These are phyloP conservation scores for Juglanconis oblonga DNA, from an alignment of 2,329 filamentous ascomycete species.

Conservation along the genomic window DNA sequence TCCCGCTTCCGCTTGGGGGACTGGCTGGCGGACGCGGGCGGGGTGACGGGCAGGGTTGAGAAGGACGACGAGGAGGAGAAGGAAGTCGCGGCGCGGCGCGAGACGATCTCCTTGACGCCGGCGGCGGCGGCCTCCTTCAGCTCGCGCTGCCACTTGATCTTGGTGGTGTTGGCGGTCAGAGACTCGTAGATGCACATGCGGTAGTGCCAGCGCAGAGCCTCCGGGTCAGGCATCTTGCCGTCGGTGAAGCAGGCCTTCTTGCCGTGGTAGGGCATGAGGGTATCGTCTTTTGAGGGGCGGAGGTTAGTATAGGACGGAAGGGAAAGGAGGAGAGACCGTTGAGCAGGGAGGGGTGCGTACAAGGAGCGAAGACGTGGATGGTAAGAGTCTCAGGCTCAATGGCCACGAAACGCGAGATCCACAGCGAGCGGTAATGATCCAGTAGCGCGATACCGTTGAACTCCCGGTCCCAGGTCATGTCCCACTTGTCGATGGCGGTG, in stretches of 20 bases:
- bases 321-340: no score
- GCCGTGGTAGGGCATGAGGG: neutral
- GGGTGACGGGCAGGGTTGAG: no score
- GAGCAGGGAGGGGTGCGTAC: no score
- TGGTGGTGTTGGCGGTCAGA: neutral
- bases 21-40: no score
- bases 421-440: neutral
- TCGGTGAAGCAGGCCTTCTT: slow-evolving; percentile 21
- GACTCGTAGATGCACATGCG: neutral
- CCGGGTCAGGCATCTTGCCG: slow-evolving; percentile 20
- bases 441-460: neutral
- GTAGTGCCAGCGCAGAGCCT: neutral
- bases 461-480: neutral
- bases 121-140: neutral
- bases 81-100: no score
- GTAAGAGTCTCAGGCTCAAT: neutral
- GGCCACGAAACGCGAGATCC: slow-evolving; percentile 3
- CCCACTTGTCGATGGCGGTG: neutral
- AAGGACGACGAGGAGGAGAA: no score
- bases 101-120: no score
- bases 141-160: neutral
- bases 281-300: no score
- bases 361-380: slow-evolving; percentile 22
- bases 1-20: no score
- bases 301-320: no score